Evolutionary conservation across 179 eudicot genomes (phyloP).

Genomic region (Sideroxylon spinosum): DNA sequence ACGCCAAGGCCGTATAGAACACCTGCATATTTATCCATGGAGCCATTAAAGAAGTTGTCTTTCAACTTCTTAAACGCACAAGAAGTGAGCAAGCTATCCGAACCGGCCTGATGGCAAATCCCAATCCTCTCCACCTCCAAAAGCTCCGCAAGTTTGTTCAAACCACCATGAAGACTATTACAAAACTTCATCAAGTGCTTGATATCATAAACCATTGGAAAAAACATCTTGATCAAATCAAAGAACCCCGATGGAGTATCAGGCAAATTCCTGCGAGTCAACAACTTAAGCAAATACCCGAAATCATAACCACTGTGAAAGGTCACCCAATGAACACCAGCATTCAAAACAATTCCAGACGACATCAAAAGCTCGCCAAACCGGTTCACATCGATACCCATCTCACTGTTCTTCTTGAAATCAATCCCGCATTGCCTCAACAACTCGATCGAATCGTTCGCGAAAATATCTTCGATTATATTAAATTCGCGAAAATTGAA

Average conservation of each 20-base stretch:
- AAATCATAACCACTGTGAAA: constrained; percentile 58
- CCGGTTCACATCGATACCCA: constrained; percentile 45
- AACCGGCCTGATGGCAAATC: constrained; percentile 64
- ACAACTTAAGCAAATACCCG: constrained; percentile 52
- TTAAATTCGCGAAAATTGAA: constrained; percentile 56
- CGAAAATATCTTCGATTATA: constrained; percentile 36
- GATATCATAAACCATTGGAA: constrained; percentile 57
- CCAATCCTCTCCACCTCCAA: constrained; percentile 65
- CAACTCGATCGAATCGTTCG: constrained; percentile 47
- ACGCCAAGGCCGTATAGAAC: constrained; percentile 62
- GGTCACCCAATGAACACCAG: constrained; percentile 49
- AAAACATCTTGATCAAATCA: constrained; percentile 47
- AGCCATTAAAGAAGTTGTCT: constrained; percentile 53
- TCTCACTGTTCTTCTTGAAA: constrained; percentile 44
- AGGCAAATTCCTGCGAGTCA: constrained; percentile 45
- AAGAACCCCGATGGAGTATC: constrained; percentile 53
- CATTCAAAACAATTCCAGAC: constrained; percentile 50
- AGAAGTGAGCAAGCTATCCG: constrained; percentile 66
- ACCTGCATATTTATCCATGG: constrained; percentile 62
- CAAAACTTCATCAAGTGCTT: constrained; percentile 69
- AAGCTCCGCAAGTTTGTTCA: constrained; percentile 62
- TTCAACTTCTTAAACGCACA: constrained; percentile 62
- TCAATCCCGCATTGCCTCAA: constrained; percentile 47
- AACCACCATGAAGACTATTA: constrained; percentile 58
- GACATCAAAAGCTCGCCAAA: constrained; percentile 59